A percentile compares a stretch with the other conserved stretches of the same genome.
Conservation (phyloP, 2,329 filamentous ascomycete genomes). For the Trichophyton equinum region DNA sequence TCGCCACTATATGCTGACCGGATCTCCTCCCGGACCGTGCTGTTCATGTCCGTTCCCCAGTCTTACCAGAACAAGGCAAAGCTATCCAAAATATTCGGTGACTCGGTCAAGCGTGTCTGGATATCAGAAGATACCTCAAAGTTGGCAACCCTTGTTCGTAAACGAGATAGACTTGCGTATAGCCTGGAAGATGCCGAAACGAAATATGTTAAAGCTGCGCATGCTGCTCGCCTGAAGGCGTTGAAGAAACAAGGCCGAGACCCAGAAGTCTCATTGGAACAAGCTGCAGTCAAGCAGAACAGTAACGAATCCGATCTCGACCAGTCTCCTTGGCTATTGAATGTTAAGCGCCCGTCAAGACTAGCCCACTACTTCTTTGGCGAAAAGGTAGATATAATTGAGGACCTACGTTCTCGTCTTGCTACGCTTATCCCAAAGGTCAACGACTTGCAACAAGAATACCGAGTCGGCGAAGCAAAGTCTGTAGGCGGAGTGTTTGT, state of each 20-base stretch:
- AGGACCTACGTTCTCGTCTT: slow-evolving; percentile 67
- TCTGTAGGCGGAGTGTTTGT: slow-evolving; percentile 71
- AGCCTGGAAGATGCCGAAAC: slow-evolving; percentile 80
- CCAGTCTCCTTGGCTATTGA: slow-evolving; percentile 21
- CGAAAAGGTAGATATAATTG: slow-evolving; percentile 83
- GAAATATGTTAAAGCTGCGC: slow-evolving; percentile 65
- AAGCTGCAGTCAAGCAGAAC: slow-evolving; percentile 24
- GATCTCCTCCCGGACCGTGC: slow-evolving; percentile 75
- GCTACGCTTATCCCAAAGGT: slow-evolving; percentile 58
- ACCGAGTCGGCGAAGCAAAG: slow-evolving; percentile 51
- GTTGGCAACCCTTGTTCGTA: slow-evolving; percentile 63
- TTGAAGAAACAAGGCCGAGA: slow-evolving; percentile 22
- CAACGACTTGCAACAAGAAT: slow-evolving; percentile 51
- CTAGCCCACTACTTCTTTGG: slow-evolving; percentile 59
- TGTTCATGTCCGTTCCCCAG: slow-evolving; percentile 74
- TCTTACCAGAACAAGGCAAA: slow-evolving; percentile 62
- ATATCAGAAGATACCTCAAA: slow-evolving; percentile 64
- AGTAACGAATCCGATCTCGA: background rate
- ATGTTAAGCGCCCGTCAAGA: slow-evolving; percentile 61
- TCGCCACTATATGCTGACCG: slow-evolving; percentile 72
- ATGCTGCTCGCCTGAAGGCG: slow-evolving; percentile 54
- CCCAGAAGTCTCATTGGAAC: slow-evolving; percentile 20
- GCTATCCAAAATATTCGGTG: slow-evolving; percentile 66
- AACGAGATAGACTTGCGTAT: slow-evolving; percentile 65
- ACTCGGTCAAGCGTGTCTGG: slow-evolving; percentile 71